phyloP scores from a whole-genome alignment of 768 basidiomycete genomes.

The Agrocybe praecox region DNA sequence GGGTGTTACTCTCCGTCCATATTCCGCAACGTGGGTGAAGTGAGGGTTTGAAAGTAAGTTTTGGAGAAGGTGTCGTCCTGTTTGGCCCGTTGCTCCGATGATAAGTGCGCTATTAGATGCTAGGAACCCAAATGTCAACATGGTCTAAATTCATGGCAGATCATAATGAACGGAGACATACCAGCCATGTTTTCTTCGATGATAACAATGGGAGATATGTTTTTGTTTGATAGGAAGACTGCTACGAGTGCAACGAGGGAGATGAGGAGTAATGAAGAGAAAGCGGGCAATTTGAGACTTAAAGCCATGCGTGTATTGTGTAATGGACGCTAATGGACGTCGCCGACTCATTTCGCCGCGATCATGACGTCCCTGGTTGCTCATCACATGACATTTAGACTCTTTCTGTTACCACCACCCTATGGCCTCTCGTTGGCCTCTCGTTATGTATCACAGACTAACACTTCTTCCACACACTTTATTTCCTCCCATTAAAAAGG shows the following conservation, averaged over 20 bases:
- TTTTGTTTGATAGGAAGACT: background rate
- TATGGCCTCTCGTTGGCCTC: too few relatives aligned
- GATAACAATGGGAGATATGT: background rate
- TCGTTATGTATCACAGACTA: too few relatives aligned
- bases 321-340: background rate
- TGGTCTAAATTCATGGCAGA: background rate
- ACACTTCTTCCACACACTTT: too few relatives aligned
- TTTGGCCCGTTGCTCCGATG: slow-evolving; percentile 74
- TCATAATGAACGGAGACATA: background rate
- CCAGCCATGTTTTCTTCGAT: slow-evolving; percentile 8
- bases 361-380: too few relatives aligned
- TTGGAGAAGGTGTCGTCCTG: slow-evolving; percentile 61
- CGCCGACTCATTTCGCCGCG: too few relatives aligned
- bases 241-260: background rate
- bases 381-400: too few relatives aligned
- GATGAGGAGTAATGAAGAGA: background rate
- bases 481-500: too few relatives aligned
- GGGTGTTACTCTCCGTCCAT: slow-evolving; percentile 64
- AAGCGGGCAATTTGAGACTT: background rate
- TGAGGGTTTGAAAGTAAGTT: slow-evolving; percentile 60
- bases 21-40: slow-evolving; percentile 66
- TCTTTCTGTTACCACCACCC: too few relatives aligned
- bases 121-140: background rate
- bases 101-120: slow-evolving; percentile 60
- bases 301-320: background rate